Percentiles rank a stretch among this genome's conserved stretches.
Conservation (phyloP, 2,329 filamentous ascomycete genomes). For the Alternaria viburni region DNA sequence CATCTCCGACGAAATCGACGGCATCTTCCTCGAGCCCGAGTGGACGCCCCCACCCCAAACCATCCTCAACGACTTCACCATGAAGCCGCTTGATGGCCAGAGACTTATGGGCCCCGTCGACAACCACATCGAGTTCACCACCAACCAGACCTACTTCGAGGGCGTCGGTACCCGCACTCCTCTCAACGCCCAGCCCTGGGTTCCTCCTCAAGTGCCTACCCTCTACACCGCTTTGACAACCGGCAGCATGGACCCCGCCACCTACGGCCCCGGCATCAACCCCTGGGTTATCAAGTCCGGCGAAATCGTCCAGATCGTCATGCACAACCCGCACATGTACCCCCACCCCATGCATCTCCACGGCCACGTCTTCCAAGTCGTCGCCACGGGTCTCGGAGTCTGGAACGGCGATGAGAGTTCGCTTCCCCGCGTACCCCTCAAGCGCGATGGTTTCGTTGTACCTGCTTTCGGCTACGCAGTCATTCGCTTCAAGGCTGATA, state of each 20-base stretch:
- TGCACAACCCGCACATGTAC: constrained; percentile 40
- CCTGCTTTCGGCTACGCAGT: constrained; percentile 48
- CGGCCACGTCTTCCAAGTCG: constrained; percentile 63
- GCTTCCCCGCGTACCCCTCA: constrained; percentile 26
- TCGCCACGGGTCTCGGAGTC: constrained; percentile 45
- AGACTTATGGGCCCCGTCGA: constrained; percentile 66
- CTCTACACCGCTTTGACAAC: constrained; percentile 76
- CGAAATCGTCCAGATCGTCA: constrained; percentile 50
- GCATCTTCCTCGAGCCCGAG: constrained; percentile 59
- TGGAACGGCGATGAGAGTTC: constrained; percentile 29
- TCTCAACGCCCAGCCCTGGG: constrained; percentile 70
- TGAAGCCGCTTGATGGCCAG: constrained; percentile 71
- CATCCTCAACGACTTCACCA: constrained; percentile 72
- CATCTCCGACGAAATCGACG: constrained; percentile 62
- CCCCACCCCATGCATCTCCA: constrained; percentile 48
- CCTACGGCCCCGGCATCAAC: constrained; percentile 29
- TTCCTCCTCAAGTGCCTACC: constrained; percentile 73
- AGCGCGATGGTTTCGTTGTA: constrained; percentile 37
- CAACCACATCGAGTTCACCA: constrained; percentile 63
- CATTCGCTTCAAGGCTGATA: constrained; percentile 59
- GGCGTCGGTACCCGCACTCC: constrained; percentile 60
- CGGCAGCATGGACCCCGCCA: constrained; percentile 52
- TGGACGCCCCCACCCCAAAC: constrained; percentile 56
- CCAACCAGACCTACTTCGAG: constrained; percentile 66
- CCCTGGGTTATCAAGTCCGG: constrained; percentile 40